Conservation (phyloP, 768 basidiomycete species). For the Phaeotremella fagi region DNA sequence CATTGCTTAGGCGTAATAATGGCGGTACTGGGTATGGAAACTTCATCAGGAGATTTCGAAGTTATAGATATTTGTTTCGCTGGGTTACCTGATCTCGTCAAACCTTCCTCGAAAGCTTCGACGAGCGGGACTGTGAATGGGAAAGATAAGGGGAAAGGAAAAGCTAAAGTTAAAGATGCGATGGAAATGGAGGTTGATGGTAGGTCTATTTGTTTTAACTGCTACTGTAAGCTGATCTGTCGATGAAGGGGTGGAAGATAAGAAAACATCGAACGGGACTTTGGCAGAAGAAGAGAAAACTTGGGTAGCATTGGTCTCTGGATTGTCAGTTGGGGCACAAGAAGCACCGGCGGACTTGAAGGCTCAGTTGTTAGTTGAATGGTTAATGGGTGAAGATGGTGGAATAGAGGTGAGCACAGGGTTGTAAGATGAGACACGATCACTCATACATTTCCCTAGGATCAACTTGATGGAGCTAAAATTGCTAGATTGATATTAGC, state of each 20-base stretch:
- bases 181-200: conserved; percentile 72
- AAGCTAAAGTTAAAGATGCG: too few species aligned
- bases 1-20: conserved; percentile 64
- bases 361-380: conserved; percentile 83
- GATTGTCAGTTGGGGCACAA: conserved; percentile 68
- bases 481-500: conserved; percentile 83
- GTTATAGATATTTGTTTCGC: conserved; percentile 83
- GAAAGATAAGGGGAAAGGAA: conserved; percentile 36
- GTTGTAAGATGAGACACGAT: background rate
- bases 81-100: conserved; percentile 66
- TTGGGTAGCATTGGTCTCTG: conserved; percentile 83
- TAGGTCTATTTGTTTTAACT: too few species aligned
- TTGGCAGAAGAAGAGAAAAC: conserved; percentile 21
- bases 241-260: too few species aligned
- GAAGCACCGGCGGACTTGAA: conserved; percentile 55
- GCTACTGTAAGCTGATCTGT: too few species aligned
- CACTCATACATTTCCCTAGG: conserved; percentile 42
- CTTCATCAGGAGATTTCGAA: conserved; percentile 82
- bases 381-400: conserved; percentile 78
- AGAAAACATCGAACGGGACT: too few species aligned
- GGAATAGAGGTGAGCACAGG: conserved; percentile 51
- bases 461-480: conserved; percentile 61
- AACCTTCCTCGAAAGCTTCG: conserved; percentile 18
- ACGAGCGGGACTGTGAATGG: conserved; percentile 15
- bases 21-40: conserved; percentile 86